These are phyloP conservation scores for Hyaloperonospora brassicae DNA, from an alignment of 352 stramenopile species.

Conservation along the genomic window DNA sequence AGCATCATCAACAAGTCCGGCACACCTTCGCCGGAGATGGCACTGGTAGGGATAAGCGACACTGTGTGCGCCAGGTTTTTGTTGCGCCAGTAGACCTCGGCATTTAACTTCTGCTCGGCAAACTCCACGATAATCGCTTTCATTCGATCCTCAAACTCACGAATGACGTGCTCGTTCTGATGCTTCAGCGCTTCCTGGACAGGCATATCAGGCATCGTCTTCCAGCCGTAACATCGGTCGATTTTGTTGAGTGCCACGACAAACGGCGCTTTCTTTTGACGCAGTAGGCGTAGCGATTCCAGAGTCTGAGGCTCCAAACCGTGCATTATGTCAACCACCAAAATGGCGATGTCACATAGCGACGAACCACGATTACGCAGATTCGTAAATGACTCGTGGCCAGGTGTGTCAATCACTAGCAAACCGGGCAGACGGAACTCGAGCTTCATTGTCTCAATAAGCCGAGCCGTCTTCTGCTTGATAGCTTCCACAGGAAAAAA, in stretches of 20 bases:
- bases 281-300: conserved; percentile 96
- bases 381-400: conserved; percentile 99
- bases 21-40: conserved; percentile 97
- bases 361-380: conserved; percentile 93
- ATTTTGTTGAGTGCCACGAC: conserved; percentile 99
- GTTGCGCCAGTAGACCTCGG: conserved; percentile 99
- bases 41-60: conserved; percentile 96
- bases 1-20: conserved; percentile 96
- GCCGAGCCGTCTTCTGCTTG: conserved; percentile 80
- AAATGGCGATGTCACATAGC: conserved; percentile 98
- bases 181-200: conserved; percentile 88
- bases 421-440: conserved; percentile 89
- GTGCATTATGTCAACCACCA: conserved; percentile 99
- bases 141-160: conserved; percentile 93
- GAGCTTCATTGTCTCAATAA: conserved; percentile 68
- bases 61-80: conserved; percentile 94
- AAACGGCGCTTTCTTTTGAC: conserved; percentile 93
- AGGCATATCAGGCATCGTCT: conserved; percentile 90
- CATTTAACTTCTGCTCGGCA: conserved; percentile 96
- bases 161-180: conserved; percentile 90
- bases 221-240: conserved; percentile 98
- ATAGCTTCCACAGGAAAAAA: conserved; percentile 92
- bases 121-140: conserved; percentile 93
- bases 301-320: conserved; percentile 98
- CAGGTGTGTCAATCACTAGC: conserved; percentile 98